phyloP scores from a whole-genome alignment of 306 rosid genomes.

The Luffa acutangula region DNA sequence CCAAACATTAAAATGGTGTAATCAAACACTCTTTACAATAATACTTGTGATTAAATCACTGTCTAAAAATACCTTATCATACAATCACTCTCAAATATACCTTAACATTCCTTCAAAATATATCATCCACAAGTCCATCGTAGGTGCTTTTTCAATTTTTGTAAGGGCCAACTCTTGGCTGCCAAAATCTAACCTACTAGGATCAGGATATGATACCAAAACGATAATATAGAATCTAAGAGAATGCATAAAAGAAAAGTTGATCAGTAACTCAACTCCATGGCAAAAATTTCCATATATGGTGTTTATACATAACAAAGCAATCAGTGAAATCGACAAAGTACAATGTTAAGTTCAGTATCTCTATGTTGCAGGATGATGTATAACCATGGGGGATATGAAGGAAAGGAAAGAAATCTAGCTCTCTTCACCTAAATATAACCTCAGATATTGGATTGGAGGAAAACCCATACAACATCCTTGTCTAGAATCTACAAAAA shows the following conservation, averaged over 20 bases:
- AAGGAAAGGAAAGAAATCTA: constrained; percentile 6
- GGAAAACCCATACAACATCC: constrained; percentile 23
- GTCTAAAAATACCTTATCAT: too few relatives aligned
- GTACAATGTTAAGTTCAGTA: background rate
- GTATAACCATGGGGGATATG: constrained; percentile 12
- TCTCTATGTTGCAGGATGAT: background rate
- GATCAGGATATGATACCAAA: background rate
- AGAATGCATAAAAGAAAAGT: background rate
- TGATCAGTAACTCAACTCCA: constrained; percentile 10
- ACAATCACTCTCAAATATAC: too few relatives aligned
- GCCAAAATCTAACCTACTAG: background rate
- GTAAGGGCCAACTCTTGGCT: background rate
- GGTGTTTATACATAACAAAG: constrained; percentile 43
- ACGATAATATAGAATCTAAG: background rate
- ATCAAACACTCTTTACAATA: too few relatives aligned
- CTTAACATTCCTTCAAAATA: too few relatives aligned
- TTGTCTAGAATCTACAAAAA: constrained; percentile 31
- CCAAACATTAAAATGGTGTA: too few relatives aligned
- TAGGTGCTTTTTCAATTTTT: background rate
- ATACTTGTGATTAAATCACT: too few relatives aligned
- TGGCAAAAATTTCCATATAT: constrained; percentile 34
- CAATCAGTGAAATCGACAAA: constrained; percentile 24
- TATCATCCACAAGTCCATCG: too few relatives aligned
- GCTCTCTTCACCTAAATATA: constrained; percentile 35
- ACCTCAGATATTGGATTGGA: constrained; percentile 7